Evolutionary conservation across 2,329 filamentous ascomycete genomes (phyloP).

Genomic region (Colletotrichum chlorophyti): DNA sequence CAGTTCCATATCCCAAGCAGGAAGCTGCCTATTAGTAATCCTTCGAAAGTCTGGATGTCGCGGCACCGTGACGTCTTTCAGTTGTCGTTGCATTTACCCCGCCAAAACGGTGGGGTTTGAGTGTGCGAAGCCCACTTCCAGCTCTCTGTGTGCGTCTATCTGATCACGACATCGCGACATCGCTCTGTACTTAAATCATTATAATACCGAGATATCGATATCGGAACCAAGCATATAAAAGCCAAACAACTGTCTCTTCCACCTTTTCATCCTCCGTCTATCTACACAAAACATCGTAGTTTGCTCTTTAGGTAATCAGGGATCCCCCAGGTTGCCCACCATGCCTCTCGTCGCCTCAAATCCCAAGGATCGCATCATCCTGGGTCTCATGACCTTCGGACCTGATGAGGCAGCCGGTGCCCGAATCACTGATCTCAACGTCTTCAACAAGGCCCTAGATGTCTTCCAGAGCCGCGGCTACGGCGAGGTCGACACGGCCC

Average conservation of each 20-base stretch:
- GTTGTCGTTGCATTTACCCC: constrained; percentile 16
- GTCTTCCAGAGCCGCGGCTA: constrained; percentile 81
- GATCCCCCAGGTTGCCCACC: constrained; percentile 31
- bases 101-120: constrained; percentile 22
- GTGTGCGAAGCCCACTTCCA: constrained; percentile 6
- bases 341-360: constrained; percentile 55
- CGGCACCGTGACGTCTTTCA: constrained; percentile 18
- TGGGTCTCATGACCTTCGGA: constrained; percentile 87
- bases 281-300: no score
- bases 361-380: constrained; percentile 73
- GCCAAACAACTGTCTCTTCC: background rate
- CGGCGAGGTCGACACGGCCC: constrained; percentile 85
- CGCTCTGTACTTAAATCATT: background rate
- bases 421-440: constrained; percentile 71
- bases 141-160: constrained; percentile 4
- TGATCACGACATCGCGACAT: constrained; percentile 27
- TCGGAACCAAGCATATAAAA: constrained; percentile 4
- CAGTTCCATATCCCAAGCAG: background rate
- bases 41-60: background rate
- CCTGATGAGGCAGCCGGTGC: constrained; percentile 68
- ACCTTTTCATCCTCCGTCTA: background rate
- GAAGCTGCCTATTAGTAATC: constrained; percentile 10
- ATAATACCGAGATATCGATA: background rate
- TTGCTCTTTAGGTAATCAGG: no score
- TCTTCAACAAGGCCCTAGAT: constrained; percentile 76